A percentile compares a stretch with the other conserved stretches of the same genome.
These are phyloP conservation scores for Cryptosporidium sp. DNA, from an alignment of 169 alveolate species.

Conservation along the genomic window DNA sequence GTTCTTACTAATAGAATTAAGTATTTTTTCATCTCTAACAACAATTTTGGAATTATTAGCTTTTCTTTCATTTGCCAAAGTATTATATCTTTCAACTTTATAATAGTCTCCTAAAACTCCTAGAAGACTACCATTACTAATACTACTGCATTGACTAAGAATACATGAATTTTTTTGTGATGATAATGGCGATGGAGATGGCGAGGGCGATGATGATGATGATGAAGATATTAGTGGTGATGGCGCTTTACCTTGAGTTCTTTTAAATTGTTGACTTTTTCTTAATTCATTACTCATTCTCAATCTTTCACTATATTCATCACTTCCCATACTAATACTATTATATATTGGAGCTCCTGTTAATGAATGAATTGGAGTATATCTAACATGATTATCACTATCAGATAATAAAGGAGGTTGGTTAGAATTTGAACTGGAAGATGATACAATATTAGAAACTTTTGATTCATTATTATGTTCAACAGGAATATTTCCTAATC, in stretches of 20 bases:
- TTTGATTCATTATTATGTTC: neutral
- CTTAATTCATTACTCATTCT: conserved; percentile 6
- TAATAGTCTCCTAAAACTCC: conserved; percentile 32
- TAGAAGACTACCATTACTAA: neutral
- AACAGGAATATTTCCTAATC: neutral
- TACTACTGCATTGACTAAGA: conserved; percentile 22
- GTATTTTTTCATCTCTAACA: conserved; percentile 1
- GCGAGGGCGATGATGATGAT: no score
- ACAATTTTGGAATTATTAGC: neutral
- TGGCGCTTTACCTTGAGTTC: conserved; percentile 1
- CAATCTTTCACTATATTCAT: conserved; percentile 47
- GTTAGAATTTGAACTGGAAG: neutral
- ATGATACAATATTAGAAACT: neutral
- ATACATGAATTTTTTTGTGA: neutral
- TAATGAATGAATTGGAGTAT: conserved; percentile 27
- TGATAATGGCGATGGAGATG: neutral
- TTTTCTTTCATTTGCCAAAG: neutral
- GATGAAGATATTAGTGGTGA: neutral
- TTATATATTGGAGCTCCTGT: conserved; percentile 75
- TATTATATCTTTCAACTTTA: conserved; percentile 1
- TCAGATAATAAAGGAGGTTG: neutral
- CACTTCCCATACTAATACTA: conserved; percentile 51
- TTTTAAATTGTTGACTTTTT: conserved; percentile 12
- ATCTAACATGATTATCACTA: neutral
- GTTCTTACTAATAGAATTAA: conserved; percentile 15